These are phyloP conservation scores for Boeremia lycopersici DNA, from an alignment of 2,329 filamentous ascomycete genomes.

Conservation along the genomic window DNA sequence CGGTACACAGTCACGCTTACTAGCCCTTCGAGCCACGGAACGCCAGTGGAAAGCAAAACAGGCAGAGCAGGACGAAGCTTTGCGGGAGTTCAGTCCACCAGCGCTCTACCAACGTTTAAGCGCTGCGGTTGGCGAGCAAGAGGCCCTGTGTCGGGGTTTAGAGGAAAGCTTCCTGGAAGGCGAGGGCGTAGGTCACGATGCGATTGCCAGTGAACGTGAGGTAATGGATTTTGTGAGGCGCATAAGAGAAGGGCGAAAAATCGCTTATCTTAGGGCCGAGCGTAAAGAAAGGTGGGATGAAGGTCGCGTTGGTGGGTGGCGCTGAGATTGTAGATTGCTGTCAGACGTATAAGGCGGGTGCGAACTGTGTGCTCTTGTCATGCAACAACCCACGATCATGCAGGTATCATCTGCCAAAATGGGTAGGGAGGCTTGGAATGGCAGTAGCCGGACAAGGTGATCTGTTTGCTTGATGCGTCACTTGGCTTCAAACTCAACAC, in stretches of 20 bases:
- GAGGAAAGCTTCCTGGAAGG: conserved; percentile 92
- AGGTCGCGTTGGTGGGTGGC: conserved; percentile 91
- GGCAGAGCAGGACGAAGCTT: conserved; percentile 81
- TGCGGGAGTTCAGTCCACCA: conserved; percentile 84
- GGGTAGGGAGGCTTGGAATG: not conserved
- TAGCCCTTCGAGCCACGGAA: conserved; percentile 84
- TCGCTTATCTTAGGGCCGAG: conserved; percentile 81
- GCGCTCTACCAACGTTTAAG: conserved; percentile 82
- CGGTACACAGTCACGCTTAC: conserved; percentile 77
- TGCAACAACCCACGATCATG: not conserved
- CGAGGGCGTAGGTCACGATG: conserved; percentile 47
- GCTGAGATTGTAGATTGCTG: conserved; percentile 46
- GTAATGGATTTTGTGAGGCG: conserved; percentile 81
- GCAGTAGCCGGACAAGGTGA: not conserved
- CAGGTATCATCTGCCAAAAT: not conserved
- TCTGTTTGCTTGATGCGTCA: not conserved
- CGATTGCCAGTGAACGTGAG: conserved; percentile 75
- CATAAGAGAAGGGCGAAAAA: conserved; percentile 78
- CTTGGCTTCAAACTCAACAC: not conserved
- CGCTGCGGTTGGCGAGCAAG: conserved; percentile 81
- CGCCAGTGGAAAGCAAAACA: conserved; percentile 92
- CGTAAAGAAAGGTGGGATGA: conserved; percentile 95
- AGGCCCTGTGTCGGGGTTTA: conserved; percentile 76
- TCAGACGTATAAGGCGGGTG: not conserved
- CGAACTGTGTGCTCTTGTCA: not conserved